Evolutionary conservation across 441 rosid species (phyloP).

Genomic region (Erodium chrysanthum): DNA sequence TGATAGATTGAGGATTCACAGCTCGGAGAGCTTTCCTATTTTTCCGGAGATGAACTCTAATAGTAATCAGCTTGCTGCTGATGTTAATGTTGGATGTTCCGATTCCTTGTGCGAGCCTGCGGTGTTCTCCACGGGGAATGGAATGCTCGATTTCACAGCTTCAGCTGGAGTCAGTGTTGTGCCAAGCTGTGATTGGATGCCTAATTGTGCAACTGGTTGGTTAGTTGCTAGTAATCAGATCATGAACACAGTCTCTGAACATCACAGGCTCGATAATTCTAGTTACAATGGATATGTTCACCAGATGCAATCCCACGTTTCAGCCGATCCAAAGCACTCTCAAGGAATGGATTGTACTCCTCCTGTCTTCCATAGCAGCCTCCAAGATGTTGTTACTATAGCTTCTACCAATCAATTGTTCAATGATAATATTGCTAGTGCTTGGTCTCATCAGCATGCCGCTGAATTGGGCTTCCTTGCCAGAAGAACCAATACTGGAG

Average conservation of each 20-base stretch:
- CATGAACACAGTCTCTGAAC: not conserved
- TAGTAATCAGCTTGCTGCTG: no score
- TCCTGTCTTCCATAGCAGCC: constrained; percentile 17
- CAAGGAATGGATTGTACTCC: constrained; percentile 17
- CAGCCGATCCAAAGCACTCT: no score
- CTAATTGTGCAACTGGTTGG: not conserved
- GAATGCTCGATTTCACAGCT: no score
- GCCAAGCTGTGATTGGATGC: not conserved
- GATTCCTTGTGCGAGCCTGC: not conserved
- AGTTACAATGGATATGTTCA: not conserved
- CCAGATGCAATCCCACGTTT: no score
- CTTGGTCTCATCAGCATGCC: constrained; percentile 29
- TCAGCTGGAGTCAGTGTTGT: no score
- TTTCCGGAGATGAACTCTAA: not conserved
- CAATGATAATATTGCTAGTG: constrained; percentile 5
- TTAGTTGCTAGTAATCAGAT: not conserved
- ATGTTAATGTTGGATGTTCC: not conserved
- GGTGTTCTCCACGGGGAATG: not conserved
- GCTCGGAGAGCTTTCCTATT: not conserved
- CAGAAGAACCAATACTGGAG: no score
- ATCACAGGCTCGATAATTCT: not conserved
- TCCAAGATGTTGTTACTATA: constrained; percentile 28
- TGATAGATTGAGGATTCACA: not conserved
- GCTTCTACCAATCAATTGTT: constrained; percentile 21
- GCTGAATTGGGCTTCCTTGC: no score